A percentile compares a stretch with the other conserved stretches of the same genome.
Evolutionary conservation across 2,329 filamentous ascomycete genomes (phyloP).

Genomic region (Claviceps purpurea): DNA sequence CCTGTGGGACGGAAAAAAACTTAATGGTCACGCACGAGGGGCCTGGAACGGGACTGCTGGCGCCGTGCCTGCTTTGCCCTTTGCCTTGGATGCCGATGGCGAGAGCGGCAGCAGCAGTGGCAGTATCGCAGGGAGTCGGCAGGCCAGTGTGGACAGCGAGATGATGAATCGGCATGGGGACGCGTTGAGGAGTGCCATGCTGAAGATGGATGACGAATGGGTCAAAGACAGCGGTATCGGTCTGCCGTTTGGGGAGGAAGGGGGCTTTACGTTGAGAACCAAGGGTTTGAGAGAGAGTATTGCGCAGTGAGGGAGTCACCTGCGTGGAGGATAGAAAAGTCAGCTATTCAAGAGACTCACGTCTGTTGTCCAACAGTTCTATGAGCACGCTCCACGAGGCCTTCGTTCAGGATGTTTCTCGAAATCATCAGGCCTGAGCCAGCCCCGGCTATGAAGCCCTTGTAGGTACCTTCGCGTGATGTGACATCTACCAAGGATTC

Average conservation of each 20-base stretch:
- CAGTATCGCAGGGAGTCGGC: constrained; percentile 22
- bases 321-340: too few relatives aligned
- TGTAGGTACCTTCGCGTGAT: too few relatives aligned
- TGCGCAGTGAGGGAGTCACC: constrained; percentile 1
- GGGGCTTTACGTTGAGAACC: constrained; percentile 38
- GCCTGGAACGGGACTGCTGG: constrained; percentile 14
- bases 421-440: too few relatives aligned
- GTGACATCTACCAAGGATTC: too few relatives aligned
- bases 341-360: too few relatives aligned
- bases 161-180: constrained; percentile 25
- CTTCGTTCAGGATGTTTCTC: too few relatives aligned
- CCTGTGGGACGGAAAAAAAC: constrained; percentile 36
- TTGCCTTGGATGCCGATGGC: constrained; percentile 13
- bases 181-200: constrained; percentile 19
- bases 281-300: constrained; percentile 41
- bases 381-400: too few relatives aligned
- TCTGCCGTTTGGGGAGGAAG: constrained; percentile 32
- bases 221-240: constrained; percentile 14
- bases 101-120: constrained; percentile 24
- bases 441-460: too few relatives aligned
- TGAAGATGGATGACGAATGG: constrained; percentile 9
- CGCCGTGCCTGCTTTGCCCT: constrained; percentile 7
- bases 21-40: constrained; percentile 19
- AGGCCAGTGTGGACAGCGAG: constrained; percentile 32
- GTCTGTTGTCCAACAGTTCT: too few relatives aligned